Evolutionary conservation across 345 rosid genomes (phyloP).

Genomic region (Populus simonii): DNA sequence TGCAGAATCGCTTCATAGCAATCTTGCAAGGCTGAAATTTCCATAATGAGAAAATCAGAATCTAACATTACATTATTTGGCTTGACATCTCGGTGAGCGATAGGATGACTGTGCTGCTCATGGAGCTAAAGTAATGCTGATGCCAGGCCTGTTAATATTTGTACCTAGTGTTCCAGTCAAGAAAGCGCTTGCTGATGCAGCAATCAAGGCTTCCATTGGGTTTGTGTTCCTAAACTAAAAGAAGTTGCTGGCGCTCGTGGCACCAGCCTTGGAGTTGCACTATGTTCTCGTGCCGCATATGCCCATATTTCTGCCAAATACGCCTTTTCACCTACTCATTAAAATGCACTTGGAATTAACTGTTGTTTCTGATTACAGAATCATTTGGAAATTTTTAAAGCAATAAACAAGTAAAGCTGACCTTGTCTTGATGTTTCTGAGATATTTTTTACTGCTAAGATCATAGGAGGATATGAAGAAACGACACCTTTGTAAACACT

Average conservation of each 20-base stretch:
- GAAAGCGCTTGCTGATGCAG: constrained; percentile 30
- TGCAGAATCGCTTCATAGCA: constrained; percentile 25
- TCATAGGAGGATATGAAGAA: constrained; percentile 18
- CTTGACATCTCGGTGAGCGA: constrained; percentile 44
- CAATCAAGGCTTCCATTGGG: constrained; percentile 45
- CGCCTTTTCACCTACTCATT: constrained; percentile 34
- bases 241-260: constrained; percentile 34
- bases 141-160: constrained; percentile 37
- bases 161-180: constrained; percentile 33
- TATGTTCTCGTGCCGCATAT: constrained; percentile 44
- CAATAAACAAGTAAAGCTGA: neutral
- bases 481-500: constrained; percentile 40
- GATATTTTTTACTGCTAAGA: constrained; percentile 40
- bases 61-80: constrained; percentile 45
- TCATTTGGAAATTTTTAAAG: too few relatives aligned
- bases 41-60: constrained; percentile 32
- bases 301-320: constrained; percentile 42
- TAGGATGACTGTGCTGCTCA: constrained; percentile 36
- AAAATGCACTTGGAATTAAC: neutral
- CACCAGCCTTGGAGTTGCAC: constrained; percentile 51
- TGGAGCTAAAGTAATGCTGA: constrained; percentile 45
- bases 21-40: constrained; percentile 39
- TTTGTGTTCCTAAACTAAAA: constrained; percentile 46
- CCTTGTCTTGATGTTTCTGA: constrained; percentile 41
- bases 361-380: too few relatives aligned